These are phyloP conservation scores for Bacidia gigantensis DNA, from an alignment of 495 filamentous ascomycete species.

Conservation along the genomic window DNA sequence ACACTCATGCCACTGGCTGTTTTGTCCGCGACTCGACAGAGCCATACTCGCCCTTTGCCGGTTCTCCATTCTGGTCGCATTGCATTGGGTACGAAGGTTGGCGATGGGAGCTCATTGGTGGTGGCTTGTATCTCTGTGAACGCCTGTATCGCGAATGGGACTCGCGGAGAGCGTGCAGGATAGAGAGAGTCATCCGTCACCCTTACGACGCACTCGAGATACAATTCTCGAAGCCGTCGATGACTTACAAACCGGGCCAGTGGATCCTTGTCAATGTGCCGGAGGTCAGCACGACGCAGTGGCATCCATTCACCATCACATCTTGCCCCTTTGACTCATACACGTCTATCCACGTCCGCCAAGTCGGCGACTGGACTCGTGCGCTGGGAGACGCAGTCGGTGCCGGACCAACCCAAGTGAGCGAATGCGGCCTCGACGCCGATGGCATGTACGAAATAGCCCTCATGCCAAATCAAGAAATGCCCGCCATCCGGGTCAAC, in stretches of 20 bases:
- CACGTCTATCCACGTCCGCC: conserved; percentile 83
- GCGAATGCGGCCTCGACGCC: conserved; percentile 78
- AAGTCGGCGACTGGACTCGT: conserved; percentile 92
- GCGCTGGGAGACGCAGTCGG: conserved; percentile 83
- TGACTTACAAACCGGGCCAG: conserved; percentile 97
- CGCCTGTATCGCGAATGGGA: conserved; percentile 87
- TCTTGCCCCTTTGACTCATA: conserved; percentile 94
- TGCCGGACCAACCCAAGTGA: conserved; percentile 68
- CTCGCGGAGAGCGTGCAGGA: conserved; percentile 65
- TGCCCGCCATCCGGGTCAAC: conserved; percentile 82
- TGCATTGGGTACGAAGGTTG: conserved; percentile 94
- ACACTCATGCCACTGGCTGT: conserved; percentile 91
- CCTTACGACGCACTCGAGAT: conserved; percentile 98
- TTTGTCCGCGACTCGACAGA: conserved; percentile 71
- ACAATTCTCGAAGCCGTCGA: conserved; percentile 87
- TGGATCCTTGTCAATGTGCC: conserved; percentile 95
- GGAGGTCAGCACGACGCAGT: conserved; percentile 73
- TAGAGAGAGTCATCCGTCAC: conserved; percentile 86
- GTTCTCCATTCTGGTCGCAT: conserved; percentile 70
- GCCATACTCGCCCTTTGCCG: conserved; percentile 73
- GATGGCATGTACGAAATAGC: conserved; percentile 97
- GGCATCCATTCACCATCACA: conserved; percentile 99
- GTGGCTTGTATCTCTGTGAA: conserved; percentile 72
- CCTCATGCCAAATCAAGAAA: conserved; percentile 78
- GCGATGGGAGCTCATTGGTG: conserved; percentile 92